Conservation (phyloP, 2,329 filamentous ascomycete genomes). For the Scedosporium apiospermum region DNA sequence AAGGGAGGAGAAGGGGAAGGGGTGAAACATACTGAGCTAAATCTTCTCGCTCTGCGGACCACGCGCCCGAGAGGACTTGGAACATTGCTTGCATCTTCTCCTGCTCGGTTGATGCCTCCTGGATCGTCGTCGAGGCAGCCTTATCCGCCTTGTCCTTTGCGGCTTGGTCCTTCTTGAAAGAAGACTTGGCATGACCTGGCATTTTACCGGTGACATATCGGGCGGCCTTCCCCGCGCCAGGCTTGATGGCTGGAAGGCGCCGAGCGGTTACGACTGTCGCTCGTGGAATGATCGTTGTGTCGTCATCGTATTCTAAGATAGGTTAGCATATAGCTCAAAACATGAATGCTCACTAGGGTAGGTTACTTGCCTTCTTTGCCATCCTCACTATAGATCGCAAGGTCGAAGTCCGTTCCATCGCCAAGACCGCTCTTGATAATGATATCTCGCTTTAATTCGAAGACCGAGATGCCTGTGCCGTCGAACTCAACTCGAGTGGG, state of each 20-base stretch:
- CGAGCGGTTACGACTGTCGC: constrained; percentile 90
- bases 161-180: constrained; percentile 50
- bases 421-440: constrained; percentile 89
- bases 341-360: neutral
- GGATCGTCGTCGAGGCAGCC: constrained; percentile 53
- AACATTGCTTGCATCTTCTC: constrained; percentile 92
- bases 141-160: constrained; percentile 27
- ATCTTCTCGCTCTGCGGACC: constrained; percentile 87
- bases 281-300: constrained; percentile 92
- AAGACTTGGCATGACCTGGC: constrained; percentile 78
- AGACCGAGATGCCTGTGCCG: constrained; percentile 94
- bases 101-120: constrained; percentile 79
- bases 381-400: constrained; percentile 89
- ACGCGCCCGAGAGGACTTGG: constrained; percentile 79
- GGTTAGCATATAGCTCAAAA: constrained; percentile 18
- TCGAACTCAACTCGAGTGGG: constrained; percentile 92
- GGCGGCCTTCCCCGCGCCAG: constrained; percentile 81
- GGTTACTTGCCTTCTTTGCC: constrained; percentile 67
- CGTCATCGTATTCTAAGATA: constrained; percentile 80
- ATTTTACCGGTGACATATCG: constrained; percentile 96
- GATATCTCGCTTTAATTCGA: constrained; percentile 97
- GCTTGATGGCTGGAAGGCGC: constrained; percentile 72
- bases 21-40: constrained; percentile 62
- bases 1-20: neutral
- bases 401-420: constrained; percentile 92